phyloP scores from a whole-genome alignment of 139 green algal species.

The Chlamydomonas sp. region DNA sequence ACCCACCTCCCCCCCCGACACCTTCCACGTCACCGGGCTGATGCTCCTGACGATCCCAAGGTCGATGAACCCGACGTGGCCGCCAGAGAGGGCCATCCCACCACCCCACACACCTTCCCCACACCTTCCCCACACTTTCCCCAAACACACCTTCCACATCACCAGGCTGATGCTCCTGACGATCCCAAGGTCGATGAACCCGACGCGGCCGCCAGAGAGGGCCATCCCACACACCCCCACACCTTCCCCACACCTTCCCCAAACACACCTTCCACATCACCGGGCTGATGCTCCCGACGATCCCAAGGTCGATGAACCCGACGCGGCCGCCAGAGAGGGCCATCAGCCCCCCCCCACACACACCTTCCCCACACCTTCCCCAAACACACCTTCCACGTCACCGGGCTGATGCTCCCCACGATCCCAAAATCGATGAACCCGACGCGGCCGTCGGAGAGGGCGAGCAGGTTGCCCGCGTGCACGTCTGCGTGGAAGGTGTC shows the following conservation, averaged over 20 bases:
- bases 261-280: conserved; percentile 62
- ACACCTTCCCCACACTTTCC: too few species aligned
- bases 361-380: too few species aligned
- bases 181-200: conserved; percentile 94
- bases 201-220: conserved; percentile 62
- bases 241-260: too few species aligned
- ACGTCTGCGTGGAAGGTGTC: conserved; percentile 97
- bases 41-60: conserved; percentile 93
- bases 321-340: conserved; percentile 71
- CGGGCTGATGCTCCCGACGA: conserved; percentile 76
- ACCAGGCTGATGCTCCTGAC: conserved; percentile 69
- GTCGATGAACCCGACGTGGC: conserved; percentile 78
- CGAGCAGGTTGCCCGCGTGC: conserved; percentile 92
- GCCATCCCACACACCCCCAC: too few species aligned
- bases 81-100: conserved; percentile 78
- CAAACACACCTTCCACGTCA: conserved; percentile 61
- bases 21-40: conserved; percentile 53
- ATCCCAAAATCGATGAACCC: conserved; percentile 95
- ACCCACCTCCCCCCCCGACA: too few species aligned
- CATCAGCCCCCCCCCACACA: too few species aligned
- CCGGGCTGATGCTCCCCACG: conserved; percentile 69
- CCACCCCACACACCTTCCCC: too few species aligned
- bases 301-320: conserved; percentile 91
- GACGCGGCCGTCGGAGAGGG: conserved; percentile 66
- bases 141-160: conserved; percentile 64